These are phyloP conservation scores for Aspergillus tanneri DNA, from an alignment of 2,329 filamentous ascomycete genomes.

Conservation along the genomic window DNA sequence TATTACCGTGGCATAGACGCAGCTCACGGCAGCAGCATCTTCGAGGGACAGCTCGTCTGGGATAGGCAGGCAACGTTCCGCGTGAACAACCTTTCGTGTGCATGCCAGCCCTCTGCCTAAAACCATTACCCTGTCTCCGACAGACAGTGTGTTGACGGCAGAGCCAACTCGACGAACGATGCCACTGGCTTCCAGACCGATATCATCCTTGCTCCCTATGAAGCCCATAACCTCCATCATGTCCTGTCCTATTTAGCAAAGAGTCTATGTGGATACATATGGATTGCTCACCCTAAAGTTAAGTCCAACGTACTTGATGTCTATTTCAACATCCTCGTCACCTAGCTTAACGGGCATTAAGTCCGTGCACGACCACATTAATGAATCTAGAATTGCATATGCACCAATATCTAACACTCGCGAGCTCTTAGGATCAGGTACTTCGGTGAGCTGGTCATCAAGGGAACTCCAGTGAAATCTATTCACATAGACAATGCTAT, in stretches of 20 bases:
- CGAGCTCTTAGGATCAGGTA: neutral
- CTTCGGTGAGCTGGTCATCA: neutral
- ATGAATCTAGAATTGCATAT: constrained; percentile 10
- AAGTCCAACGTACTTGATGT: constrained; percentile 34
- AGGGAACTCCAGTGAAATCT: constrained; percentile 15
- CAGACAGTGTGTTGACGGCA: constrained; percentile 22
- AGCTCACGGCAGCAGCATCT: constrained; percentile 21
- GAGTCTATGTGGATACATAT: no score
- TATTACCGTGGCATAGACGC: constrained; percentile 21
- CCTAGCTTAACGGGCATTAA: neutral
- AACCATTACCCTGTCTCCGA: constrained; percentile 33
- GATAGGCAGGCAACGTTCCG: constrained; percentile 15
- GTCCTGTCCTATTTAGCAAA: constrained; percentile 17
- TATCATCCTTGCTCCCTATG: constrained; percentile 17
- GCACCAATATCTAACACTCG: constrained; percentile 8
- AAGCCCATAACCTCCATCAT: constrained; percentile 36
- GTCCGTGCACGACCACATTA: constrained; percentile 8
- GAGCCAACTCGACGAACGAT: constrained; percentile 28
- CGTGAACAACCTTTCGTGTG: constrained; percentile 12
- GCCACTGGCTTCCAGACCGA: constrained; percentile 35
- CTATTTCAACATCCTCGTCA: constrained; percentile 31
- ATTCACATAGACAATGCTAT: constrained; percentile 9
- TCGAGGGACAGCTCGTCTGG: constrained; percentile 17
- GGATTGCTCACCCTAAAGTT: constrained; percentile 29
- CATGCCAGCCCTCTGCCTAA: constrained; percentile 8